Evolutionary conservation across 495 filamentous ascomycete genomes (phyloP).

Genomic region (Tuber brumale): DNA sequence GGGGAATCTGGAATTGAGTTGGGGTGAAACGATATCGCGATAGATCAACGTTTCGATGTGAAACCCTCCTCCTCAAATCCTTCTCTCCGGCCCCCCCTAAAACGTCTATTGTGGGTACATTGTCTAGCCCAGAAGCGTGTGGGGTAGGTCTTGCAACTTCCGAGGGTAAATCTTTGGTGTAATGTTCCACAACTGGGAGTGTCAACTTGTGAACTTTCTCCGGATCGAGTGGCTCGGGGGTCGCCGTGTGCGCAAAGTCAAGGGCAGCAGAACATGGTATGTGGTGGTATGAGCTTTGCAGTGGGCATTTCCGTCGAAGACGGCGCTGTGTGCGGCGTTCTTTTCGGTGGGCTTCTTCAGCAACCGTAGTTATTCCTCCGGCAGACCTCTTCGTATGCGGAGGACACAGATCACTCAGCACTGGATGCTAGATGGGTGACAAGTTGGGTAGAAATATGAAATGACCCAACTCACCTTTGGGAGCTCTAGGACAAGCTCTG

Average conservation of each 20-base stretch:
- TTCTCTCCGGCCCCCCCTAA: not conserved
- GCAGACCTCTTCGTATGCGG: not conserved
- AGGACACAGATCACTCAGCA: not conserved
- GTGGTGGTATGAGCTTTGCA: slow-evolving; percentile 22
- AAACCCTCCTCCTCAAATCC: slow-evolving; percentile 5
- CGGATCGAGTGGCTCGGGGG: slow-evolving; percentile 16
- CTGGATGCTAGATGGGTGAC: not conserved
- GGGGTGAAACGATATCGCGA: slow-evolving; percentile 11
- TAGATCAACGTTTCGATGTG: slow-evolving; percentile 6
- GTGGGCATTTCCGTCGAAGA: slow-evolving; percentile 3
- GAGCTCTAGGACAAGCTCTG: slow-evolving; percentile 9
- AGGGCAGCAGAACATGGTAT: slow-evolving; percentile 29
- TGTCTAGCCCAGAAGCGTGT: not conserved
- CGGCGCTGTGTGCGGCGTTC: slow-evolving; percentile 14
- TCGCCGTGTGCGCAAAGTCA: slow-evolving; percentile 27
- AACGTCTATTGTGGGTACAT: not conserved
- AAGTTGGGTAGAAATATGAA: not conserved
- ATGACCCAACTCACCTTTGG: slow-evolving; percentile 13
- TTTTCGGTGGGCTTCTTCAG: slow-evolving; percentile 10
- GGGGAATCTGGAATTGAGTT: not conserved
- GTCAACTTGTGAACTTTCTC: slow-evolving; percentile 20
- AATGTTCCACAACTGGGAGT: slow-evolving; percentile 16
- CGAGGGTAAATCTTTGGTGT: not conserved
- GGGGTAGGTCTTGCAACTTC: not conserved
- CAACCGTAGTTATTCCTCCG: not conserved